Base-by-base conservation (phyloP, 1,284 basidiomycete species). In the Singerocomus inundabilis region DNA sequence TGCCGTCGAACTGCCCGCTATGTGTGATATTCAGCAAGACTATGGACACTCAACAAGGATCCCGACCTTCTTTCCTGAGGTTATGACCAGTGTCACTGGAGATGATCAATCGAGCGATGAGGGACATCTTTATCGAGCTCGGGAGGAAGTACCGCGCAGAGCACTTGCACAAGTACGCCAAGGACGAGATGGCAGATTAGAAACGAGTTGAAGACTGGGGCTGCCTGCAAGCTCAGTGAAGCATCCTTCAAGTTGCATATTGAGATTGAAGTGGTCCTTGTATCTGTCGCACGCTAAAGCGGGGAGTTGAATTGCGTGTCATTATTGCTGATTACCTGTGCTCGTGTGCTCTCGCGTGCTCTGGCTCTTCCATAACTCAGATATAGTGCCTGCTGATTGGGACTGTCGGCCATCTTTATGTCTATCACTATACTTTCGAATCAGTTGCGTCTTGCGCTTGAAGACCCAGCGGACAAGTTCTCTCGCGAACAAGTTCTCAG, bases 401-500 rank as follows among this genome's bases (percentile, higher is more conserved):
- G 59, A 56, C 40, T 40, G 34, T 25, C 25, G 31, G 48, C 6
- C 35, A 36, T 46, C 49, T 46, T 49, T 55, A 73, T 76, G 74
- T 62, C 68, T 49, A 59, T 70, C 59, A 56, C 71, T 51, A 70
- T 70, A 51, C 70, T 85, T 43, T 64, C 71, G 45, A 76, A 72
- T 51, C 76, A 81, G 54, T 69, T 86, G 44, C 80, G 81, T 52
- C 70, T 76, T 42, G 71, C 78, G 10, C 75, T 87, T 51, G 78
- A 81, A 53, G 66, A 66, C 31, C 67, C 75, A 26, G 59, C 69
- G 2, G 73, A 78, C 42, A 68, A 67, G 24, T 57, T 57, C 6
- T 57, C 69, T 25, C 57, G 80, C 16, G 60, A 72, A 30, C 78
- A 81, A 35, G 64, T 83, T 16, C 70, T 84, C 16, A 59, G 59